phyloP scores from a whole-genome alignment of 2,329 filamentous ascomycete genomes.

The Dactylella cylindrospora region DNA sequence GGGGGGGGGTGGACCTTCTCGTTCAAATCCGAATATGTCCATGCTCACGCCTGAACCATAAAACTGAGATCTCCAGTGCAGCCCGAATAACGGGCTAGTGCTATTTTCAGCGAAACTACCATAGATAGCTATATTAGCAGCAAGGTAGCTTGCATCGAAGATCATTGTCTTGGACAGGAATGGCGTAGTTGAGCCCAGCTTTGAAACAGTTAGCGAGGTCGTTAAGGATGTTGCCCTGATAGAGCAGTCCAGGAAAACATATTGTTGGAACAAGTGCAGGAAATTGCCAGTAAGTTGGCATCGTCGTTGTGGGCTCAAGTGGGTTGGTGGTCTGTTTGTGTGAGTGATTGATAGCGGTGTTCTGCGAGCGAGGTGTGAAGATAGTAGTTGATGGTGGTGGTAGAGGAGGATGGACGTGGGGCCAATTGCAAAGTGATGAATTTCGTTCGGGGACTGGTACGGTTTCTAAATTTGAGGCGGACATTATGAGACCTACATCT shows the following conservation, averaged over 20 bases:
- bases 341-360: not conserved
- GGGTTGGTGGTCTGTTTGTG: no score
- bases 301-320: no score
- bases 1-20: no score
- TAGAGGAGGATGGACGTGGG: not conserved
- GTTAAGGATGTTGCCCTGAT: not conserved
- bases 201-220: conserved; percentile 7
- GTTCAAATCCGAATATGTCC: no score
- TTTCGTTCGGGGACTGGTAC: no score
- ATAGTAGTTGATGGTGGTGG: no score
- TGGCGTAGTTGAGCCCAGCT: not conserved
- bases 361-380: no score
- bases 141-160: conserved; percentile 33
- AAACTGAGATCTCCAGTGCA: no score
- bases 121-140: conserved; percentile 10
- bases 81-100: no score
- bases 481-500: conserved; percentile 24
- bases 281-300: no score
- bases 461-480: conserved; percentile 38
- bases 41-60: no score
- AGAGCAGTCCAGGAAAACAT: not conserved
- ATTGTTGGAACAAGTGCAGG: not conserved
- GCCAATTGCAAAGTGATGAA: conserved; percentile 1
- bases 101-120: no score
- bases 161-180: conserved; percentile 32